Evolutionary conservation across 495 filamentous ascomycete species (phyloP), one percentile per base, ranked within the genome.

Genomic region (Aspergillus affinis): DNA sequence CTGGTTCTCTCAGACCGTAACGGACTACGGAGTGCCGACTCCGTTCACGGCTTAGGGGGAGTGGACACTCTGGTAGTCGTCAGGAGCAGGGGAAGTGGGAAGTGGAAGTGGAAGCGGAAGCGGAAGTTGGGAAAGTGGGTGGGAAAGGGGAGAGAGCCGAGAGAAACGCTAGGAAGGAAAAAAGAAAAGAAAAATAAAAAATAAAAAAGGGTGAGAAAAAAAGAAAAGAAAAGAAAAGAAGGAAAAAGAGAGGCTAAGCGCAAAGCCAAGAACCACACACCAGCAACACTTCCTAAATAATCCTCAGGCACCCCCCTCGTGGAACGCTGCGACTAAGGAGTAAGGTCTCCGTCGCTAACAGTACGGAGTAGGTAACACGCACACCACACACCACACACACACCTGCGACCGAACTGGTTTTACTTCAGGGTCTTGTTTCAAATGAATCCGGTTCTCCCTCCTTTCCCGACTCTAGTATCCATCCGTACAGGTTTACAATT

Each of bases 121-220:
- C 6, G 18, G n/a, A 36, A 21, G 23, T 29, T 17, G 15, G 51
- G 23, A 53, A 27, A 27, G 51, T 27, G 13, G 27, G 23, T 15
- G 15, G 51, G 23, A 53, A 27, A 27, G 29, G 51, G 15, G 19
- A 26, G 23, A 53, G 15, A 53, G 15, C 18, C 30, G 30, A 53
- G 6, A 53, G 15, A 36, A 9, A 17, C 29, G 12, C 20, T 21
- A 52, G 30, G 18, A 53, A 41, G 8, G 32, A 41, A 7, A 41
- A 53, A 54, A 44, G 10, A 36, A 54, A 30, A 54, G 21, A 12
- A 44, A 54, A 54, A 44, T 13, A 17, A 20, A 54, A 54, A 12
- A 20, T 12, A 54, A 53, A 32, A n/a, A n/a, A n/a, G n/a, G n/a
- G n/a, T n/a, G n/a, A 53, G 9, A 18, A 18, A 32, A 53, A 36